Evolutionary conservation across 441 rosid genomes (phyloP), one percentile per base, ranked within the genome.

Genomic region (Rhodomyrtus psidioides): DNA sequence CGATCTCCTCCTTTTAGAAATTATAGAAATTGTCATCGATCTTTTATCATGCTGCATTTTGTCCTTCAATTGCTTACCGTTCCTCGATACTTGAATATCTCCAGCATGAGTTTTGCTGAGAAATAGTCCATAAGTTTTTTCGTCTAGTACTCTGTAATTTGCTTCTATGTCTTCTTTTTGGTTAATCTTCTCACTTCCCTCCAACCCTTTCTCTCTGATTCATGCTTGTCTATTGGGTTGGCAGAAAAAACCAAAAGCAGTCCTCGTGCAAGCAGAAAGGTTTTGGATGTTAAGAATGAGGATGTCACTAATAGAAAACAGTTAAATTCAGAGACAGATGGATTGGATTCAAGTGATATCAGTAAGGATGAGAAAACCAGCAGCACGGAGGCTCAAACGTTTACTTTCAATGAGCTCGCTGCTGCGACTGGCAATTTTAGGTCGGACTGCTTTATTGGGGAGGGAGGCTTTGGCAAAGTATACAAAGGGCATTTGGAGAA

Each of bases 171-270:
- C 58, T 26, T 10, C n/a, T 27, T 82, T 82, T 28, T 53, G 42
- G 83, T 86, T 86, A 27, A 83, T 65, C 83, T 87, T 86, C 34
- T 28, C 62, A 54, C 82, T 76, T 53, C 76, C 79, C 59, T 27
- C 54, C 56, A 83, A 85, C 86, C 86, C 87, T 57, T 46, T 58
- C 24, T 46, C 21, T 59, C 46, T 84, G 6, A 24, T 54, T 6
- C 26, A 46, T 60, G 15, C 27, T 57, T 83, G 44, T 85, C 57
- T 87, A 79, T 84, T 75, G 79, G 49, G 49, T 85, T 39, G 84
- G 54, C 74, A 91, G 95, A 87, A 86, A 84, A 89, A 56, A 55
- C 83, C 76, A 93, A 89, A 86, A 90, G 86, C 76, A 89, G 90
- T 84, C 87, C 92, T 83, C 34, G 85, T 84, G 89, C 56, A 89